Evolutionary conservation across 306 rosid genomes (phyloP), one percentile per base, ranked within the genome.

Genomic region (Lathyrus sativus): DNA sequence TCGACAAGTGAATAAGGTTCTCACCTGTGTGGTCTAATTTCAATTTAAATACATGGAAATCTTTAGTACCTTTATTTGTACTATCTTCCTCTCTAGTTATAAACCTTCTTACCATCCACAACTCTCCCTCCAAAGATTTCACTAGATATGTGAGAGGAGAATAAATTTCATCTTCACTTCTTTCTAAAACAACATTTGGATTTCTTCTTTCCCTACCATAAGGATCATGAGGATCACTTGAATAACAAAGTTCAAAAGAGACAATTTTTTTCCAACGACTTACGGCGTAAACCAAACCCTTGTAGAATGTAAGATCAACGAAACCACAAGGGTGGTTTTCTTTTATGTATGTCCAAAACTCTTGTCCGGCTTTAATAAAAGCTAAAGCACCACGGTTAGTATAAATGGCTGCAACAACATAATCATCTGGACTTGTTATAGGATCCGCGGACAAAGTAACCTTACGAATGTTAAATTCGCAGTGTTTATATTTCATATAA

Each of bases 361-460:
- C 28, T 62, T 62, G 67, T 18, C 67, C 67, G 1, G 67, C 49
- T 41, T 41, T 62, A 6, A 39, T 62, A 10, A 62, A 62, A 62
- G 67, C 67, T 2, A 62, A 31, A 19, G 6, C 3, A 1, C 15
- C 0, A n/a, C n/a, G n/a, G n/a, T n/a, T n/a, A n/a, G n/a, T n/a
- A n/a, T n/a, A n/a, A n/a, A n/a, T n/a, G n/a, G n/a, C n/a, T n/a
- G n/a, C n/a, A n/a, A n/a, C n/a, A n/a, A n/a, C n/a, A n/a, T n/a
- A n/a, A n/a, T n/a, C n/a, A n/a, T n/a, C n/a, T n/a, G n/a, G n/a
- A n/a, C n/a, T n/a, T n/a, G n/a, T n/a, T n/a, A n/a, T n/a, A n/a
- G n/a, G n/a, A n/a, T n/a, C n/a, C n/a, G n/a, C n/a, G n/a, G n/a
- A n/a, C n/a, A n/a, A n/a, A n/a, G n/a, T n/a, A n/a, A n/a, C n/a